These are phyloP conservation scores for Epichloe coenophiala DNA, from an alignment of 2,329 filamentous ascomycete genomes.

Conservation along the genomic window DNA sequence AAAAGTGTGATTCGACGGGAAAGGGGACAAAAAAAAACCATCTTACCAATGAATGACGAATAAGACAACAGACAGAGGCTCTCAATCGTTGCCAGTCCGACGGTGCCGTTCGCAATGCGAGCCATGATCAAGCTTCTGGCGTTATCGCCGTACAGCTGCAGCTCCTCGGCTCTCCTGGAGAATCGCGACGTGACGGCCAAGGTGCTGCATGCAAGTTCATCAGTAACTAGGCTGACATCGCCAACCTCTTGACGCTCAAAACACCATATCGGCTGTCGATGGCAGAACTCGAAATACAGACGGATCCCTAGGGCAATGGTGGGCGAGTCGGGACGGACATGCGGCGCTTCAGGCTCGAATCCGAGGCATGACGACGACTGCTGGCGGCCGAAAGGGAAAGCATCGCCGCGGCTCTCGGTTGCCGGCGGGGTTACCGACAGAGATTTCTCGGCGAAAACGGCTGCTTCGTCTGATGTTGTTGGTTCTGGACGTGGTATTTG, in stretches of 20 bases:
- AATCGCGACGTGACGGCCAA: constrained; percentile 26
- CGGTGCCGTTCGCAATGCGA: constrained; percentile 35
- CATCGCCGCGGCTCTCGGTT: constrained; percentile 11
- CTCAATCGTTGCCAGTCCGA: constrained; percentile 35
- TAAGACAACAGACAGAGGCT: constrained; percentile 36
- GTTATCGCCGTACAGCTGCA: constrained; percentile 22
- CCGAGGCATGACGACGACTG: constrained; percentile 13
- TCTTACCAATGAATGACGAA: constrained; percentile 33
- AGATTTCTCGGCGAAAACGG: constrained; percentile 20
- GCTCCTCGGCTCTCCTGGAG: constrained; percentile 19
- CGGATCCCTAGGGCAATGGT: constrained; percentile 22
- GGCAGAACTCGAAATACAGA: constrained; percentile 30
- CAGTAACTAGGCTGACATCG: constrained; percentile 20
- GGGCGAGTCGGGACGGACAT: constrained; percentile 15
- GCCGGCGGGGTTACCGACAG: constrained; percentile 18
- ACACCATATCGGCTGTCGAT: constrained; percentile 31
- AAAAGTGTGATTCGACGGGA: too few relatives aligned
- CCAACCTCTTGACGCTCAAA: constrained; percentile 28
- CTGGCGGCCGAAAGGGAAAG: constrained; percentile 7
- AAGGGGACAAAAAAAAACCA: neutral
- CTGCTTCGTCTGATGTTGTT: constrained; percentile 16
- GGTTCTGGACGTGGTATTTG: constrained; percentile 15
- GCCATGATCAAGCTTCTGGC: constrained; percentile 32
- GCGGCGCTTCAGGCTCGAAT: constrained; percentile 16
- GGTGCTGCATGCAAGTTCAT: constrained; percentile 28